Evolutionary conservation across 2,329 filamentous ascomycete species (phyloP).

Genomic region (Elsinoe batatas): DNA sequence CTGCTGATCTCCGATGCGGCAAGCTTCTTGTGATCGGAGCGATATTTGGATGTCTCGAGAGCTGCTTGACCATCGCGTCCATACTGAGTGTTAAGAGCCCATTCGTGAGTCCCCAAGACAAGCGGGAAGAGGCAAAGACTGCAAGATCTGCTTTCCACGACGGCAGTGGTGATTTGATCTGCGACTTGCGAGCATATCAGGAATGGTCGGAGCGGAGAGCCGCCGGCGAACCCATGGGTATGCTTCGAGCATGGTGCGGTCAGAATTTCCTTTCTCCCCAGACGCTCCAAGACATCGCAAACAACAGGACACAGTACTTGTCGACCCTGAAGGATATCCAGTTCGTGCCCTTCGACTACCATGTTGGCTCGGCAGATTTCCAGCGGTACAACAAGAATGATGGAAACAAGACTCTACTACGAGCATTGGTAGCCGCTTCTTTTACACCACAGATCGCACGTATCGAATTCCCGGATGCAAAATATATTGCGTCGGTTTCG

Average conservation of each 20-base stretch:
- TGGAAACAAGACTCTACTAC: slow-evolving; percentile 36
- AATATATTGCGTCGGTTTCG: slow-evolving; percentile 77
- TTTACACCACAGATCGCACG: slow-evolving; percentile 74
- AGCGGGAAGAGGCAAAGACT: slow-evolving; percentile 69
- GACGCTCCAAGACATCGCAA: slow-evolving; percentile 78
- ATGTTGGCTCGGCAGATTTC: slow-evolving; percentile 18
- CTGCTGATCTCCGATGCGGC: slow-evolving; percentile 81
- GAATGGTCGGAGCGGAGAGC: slow-evolving; percentile 63
- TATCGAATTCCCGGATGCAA: slow-evolving; percentile 91
- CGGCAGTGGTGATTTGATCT: slow-evolving; percentile 69
- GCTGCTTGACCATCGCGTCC: slow-evolving; percentile 78
- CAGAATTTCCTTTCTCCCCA: slow-evolving; percentile 76
- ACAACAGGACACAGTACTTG: slow-evolving; percentile 77
- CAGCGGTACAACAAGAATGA: slow-evolving; percentile 39
- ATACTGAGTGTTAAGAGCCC: slow-evolving; percentile 85
- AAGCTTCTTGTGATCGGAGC: slow-evolving; percentile 94
- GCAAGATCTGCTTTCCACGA: slow-evolving; percentile 64
- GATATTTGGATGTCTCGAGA: slow-evolving; percentile 84
- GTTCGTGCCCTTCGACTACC: slow-evolving; percentile 48
- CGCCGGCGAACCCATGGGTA: slow-evolving; percentile 46
- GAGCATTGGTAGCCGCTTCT: slow-evolving; percentile 40
- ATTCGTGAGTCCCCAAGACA: slow-evolving; percentile 75
- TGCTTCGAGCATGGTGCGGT: slow-evolving; percentile 68
- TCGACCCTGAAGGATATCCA: slow-evolving; percentile 77
- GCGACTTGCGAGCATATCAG: slow-evolving; percentile 75